Conservation (phyloP, 106 monocot species). For the Triglochin maritima region DNA sequence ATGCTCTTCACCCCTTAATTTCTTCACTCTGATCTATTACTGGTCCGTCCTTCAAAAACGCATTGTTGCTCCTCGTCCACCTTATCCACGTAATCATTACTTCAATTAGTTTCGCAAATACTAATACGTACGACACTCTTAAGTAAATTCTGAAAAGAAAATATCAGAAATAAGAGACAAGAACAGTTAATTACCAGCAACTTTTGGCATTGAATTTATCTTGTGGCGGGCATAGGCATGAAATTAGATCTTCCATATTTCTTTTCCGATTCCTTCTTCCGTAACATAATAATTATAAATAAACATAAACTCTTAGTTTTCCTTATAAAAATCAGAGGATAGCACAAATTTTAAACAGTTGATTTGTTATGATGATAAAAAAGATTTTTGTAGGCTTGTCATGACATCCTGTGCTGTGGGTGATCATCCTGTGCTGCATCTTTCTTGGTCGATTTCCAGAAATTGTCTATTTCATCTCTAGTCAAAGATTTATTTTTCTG, state of each 20-base stretch:
- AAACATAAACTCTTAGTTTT: background rate
- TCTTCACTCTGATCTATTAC: background rate
- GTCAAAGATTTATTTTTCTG: slow-evolving; percentile 11
- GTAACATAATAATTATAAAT: background rate
- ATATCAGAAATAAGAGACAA: background rate
- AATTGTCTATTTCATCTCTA: slow-evolving; percentile 10
- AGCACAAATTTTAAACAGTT: no score
- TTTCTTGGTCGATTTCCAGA: slow-evolving; percentile 4
- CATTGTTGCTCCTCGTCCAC: slow-evolving; percentile 10
- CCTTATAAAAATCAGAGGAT: background rate
- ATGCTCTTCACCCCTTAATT: no score
- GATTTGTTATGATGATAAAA: no score
- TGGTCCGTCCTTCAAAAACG: slow-evolving; percentile 12
- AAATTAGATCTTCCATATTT: slow-evolving; percentile 1
- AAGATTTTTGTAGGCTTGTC: no score
- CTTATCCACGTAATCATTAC: background rate
- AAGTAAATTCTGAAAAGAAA: no score
- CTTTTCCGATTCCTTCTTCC: background rate
- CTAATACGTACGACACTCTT: no score
- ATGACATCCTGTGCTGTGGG: background rate
- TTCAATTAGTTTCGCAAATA: no score
- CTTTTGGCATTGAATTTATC: background rate
- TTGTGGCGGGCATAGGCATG: slow-evolving; percentile 3
- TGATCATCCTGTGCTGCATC: background rate
- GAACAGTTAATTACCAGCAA: background rate